Evolutionary conservation across 805 yeast genomes (phyloP), one percentile per base, ranked within the genome.

Genomic region (Ogataea corticis): DNA sequence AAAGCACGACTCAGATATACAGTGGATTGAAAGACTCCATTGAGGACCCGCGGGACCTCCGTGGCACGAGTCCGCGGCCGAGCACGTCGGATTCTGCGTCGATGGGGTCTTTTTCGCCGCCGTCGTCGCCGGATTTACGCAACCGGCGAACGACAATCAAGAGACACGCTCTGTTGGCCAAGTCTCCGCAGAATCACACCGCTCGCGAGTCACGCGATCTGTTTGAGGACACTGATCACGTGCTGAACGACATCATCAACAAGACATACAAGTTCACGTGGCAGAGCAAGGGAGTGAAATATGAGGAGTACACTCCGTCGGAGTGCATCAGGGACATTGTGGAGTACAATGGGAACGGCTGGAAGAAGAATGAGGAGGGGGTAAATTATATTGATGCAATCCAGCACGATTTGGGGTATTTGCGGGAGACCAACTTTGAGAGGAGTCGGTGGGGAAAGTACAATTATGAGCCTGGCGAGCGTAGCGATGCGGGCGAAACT

Each of bases 241-340:
- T 41, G 4, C 41, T 63, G 6, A 54, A 48, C 42, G 50, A 55
- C 32, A 45, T 66, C 3, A 48, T 65, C 15, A 61, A 59, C 42
- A 59, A 59, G 33, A 57, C 70, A 1, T 63, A 56, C 44, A 49
- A 59, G 29, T 64, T 66, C 48, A 52, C 65, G 7, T 59, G 69
- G 69, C 45, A 63, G 67, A 37, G 54, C 31, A 46, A 46, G 13
- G 53, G 56, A 3, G 17, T 47, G 11, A 33, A 44, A 7, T 66
- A 65, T 41, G 61, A 60, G 7, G 79, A 86, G 67, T 70, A 72
- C 61, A 70, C 82, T 11, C 92, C 96, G 0, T 75, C 76, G 40
- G 87, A 83, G 46, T 79, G 91, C 50, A 73, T 90, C 10, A 80
- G 81, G 27, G 95, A 88, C 62, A 85, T 91, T 2, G 76, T 87